phyloP scores from a whole-genome alignment of 768 basidiomycete genomes.

The Lactarius vividus region DNA sequence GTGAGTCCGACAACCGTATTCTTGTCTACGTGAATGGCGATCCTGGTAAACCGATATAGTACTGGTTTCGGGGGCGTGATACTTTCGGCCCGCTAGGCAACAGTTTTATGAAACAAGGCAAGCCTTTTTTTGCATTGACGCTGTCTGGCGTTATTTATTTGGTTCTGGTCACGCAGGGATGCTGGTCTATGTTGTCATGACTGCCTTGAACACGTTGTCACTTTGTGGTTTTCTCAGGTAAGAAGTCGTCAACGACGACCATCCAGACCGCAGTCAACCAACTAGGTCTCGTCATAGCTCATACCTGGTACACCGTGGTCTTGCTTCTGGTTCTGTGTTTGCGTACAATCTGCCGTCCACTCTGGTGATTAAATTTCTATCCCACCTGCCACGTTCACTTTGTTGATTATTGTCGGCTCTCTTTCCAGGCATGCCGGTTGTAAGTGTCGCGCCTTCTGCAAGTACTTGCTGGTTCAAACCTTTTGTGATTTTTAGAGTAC shows the following conservation, averaged over 20 bases:
- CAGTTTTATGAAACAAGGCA: slow-evolving; percentile 26
- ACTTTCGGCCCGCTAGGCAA: slow-evolving; percentile 18
- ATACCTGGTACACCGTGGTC: background rate
- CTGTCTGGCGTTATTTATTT: background rate
- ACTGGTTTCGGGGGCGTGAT: slow-evolving; percentile 18
- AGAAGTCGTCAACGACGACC: background rate
- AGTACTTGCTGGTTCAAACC: background rate
- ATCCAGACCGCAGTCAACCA: background rate
- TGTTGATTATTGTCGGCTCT: background rate
- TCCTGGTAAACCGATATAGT: background rate
- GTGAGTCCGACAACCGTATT: background rate
- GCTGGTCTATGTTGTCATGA: slow-evolving; percentile 25
- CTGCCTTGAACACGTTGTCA: slow-evolving; percentile 21
- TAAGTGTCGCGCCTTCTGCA: slow-evolving; percentile 1
- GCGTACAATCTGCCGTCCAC: slow-evolving; percentile 21
- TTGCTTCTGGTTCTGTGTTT: slow-evolving; percentile 11
- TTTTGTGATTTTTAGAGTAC: slow-evolving; percentile 16
- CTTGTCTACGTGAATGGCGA: background rate
- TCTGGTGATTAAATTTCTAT: slow-evolving; percentile 12
- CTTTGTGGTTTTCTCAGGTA: slow-evolving; percentile 20
- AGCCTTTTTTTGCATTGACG: background rate
- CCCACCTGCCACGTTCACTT: background rate
- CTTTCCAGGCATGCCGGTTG: slow-evolving; percentile 22
- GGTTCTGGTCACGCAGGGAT: slow-evolving; percentile 15
- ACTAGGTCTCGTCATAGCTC: slow-evolving; percentile 2